Evolutionary conservation across 192 early-diverging fungal genomes (phyloP).

Genomic region (Linnemannia schmuckeri): DNA sequence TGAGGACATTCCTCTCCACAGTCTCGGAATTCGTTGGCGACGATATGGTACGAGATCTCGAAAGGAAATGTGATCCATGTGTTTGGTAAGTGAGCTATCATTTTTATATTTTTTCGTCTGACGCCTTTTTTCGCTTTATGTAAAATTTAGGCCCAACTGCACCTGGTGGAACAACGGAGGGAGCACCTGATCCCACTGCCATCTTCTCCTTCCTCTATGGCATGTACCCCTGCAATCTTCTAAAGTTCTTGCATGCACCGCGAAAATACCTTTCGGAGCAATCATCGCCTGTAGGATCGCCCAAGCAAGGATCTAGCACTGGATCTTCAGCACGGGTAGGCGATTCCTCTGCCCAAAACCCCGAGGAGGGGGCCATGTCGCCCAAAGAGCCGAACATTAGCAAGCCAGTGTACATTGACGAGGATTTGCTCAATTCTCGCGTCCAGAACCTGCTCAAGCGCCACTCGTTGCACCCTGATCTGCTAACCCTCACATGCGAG

Average conservation of each 20-base stretch:
- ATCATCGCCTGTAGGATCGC: slow-evolving; percentile 33
- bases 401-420: slow-evolving; percentile 23
- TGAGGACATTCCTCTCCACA: slow-evolving; percentile 37
- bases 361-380: slow-evolving; percentile 8
- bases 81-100: neutral
- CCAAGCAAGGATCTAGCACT: slow-evolving; percentile 19
- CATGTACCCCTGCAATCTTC: slow-evolving; percentile 67
- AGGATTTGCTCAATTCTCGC: slow-evolving; percentile 45
- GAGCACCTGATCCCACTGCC: slow-evolving; percentile 65
- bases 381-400: slow-evolving; percentile 11
- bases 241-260: slow-evolving; percentile 63
- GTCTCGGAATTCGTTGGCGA: slow-evolving; percentile 48
- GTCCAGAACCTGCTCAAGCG: slow-evolving; percentile 59
- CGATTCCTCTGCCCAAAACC: neutral
- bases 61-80: neutral
- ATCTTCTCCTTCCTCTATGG: slow-evolving; percentile 72
- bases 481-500: slow-evolving; percentile 56
- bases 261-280: slow-evolving; percentile 49
- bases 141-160: slow-evolving; percentile 22
- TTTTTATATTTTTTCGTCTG: neutral
- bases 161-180: slow-evolving; percentile 49
- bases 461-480: slow-evolving; percentile 68
- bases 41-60: slow-evolving; percentile 41
- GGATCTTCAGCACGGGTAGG: slow-evolving; percentile 10
- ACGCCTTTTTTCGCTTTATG: neutral